Conservation (phyloP, 441 rosid species). For the Jatropha multifida region DNA sequence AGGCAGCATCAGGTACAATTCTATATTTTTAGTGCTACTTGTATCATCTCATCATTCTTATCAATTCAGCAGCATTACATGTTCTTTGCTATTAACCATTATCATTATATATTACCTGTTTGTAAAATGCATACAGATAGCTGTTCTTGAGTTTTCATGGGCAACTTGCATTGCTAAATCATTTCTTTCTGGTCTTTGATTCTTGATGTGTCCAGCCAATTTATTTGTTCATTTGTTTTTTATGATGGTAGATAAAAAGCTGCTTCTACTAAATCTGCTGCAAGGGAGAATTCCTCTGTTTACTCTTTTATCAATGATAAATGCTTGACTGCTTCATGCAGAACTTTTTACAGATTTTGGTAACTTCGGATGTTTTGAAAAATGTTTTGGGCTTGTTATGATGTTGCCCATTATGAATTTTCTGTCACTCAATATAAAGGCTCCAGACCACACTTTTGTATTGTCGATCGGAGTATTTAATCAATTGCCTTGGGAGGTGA, state of each 20-base stretch:
- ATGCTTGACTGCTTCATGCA: background rate
- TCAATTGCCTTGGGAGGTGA: background rate
- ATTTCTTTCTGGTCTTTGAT: background rate
- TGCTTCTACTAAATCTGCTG: background rate
- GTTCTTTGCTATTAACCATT: background rate
- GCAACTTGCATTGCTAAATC: background rate
- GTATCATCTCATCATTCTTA: background rate
- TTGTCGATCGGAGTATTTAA: background rate
- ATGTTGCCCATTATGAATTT: background rate
- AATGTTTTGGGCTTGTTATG: background rate
- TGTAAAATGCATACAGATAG: background rate
- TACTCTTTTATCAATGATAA: background rate
- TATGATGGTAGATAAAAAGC: background rate
- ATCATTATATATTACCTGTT: background rate
- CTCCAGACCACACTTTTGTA: background rate
- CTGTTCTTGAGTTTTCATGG: background rate
- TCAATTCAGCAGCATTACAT: background rate
- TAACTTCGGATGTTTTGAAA: background rate
- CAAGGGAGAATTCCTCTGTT: background rate
- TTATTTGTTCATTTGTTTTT: background rate
- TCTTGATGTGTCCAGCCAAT: background rate
- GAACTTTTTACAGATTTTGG: background rate
- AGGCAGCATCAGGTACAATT: conserved; percentile 68
- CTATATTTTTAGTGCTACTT: conserved; percentile 4
- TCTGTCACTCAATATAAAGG: background rate